These are phyloP conservation scores for Candida buenavistaensis DNA, from an alignment of 1,139 yeast genomes.

Conservation along the genomic window DNA sequence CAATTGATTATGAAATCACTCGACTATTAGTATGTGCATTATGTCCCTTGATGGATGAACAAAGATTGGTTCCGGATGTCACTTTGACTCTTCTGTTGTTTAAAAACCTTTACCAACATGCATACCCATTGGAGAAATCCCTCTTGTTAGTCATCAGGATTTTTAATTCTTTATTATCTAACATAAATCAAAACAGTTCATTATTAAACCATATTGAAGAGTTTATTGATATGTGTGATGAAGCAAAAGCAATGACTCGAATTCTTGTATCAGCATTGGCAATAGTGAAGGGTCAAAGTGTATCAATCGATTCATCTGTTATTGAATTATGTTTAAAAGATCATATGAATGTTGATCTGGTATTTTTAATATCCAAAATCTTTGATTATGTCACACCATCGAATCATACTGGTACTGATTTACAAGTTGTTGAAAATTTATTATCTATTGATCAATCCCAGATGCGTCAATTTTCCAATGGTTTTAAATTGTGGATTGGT, in stretches of 20 bases:
- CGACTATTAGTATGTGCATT: constrained; percentile 23
- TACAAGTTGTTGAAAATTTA: constrained; percentile 23
- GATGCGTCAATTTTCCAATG: constrained; percentile 12
- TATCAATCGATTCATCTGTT: constrained; percentile 9
- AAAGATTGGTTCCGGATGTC: constrained; percentile 5
- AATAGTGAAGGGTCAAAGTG: constrained; percentile 10
- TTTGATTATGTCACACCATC: constrained; percentile 14
- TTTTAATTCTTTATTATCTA: constrained; percentile 13
- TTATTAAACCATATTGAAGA: constrained; percentile 11
- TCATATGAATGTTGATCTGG: constrained; percentile 2
- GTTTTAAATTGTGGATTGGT: constrained; percentile 42
- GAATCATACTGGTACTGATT: constrained; percentile 12
- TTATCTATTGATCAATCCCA: constrained; percentile 13
- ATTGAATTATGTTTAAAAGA: constrained; percentile 24
- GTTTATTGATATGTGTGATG: constrained; percentile 10
- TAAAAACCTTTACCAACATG: constrained; percentile 6
- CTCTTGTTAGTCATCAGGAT: constrained; percentile 16
- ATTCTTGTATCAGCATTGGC: constrained; percentile 16
- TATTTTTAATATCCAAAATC: constrained; percentile 20
- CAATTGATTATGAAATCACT: constrained; percentile 18
- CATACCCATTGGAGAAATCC: constrained; percentile 9
- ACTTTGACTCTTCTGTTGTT: constrained; percentile 5
- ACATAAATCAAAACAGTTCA: constrained; percentile 1
- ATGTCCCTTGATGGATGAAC: constrained; percentile 17
- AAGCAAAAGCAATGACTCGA: constrained; percentile 10